phyloP scores from a whole-genome alignment of 1,284 basidiomycete species.

The Phellinidium pouzarii region DNA sequence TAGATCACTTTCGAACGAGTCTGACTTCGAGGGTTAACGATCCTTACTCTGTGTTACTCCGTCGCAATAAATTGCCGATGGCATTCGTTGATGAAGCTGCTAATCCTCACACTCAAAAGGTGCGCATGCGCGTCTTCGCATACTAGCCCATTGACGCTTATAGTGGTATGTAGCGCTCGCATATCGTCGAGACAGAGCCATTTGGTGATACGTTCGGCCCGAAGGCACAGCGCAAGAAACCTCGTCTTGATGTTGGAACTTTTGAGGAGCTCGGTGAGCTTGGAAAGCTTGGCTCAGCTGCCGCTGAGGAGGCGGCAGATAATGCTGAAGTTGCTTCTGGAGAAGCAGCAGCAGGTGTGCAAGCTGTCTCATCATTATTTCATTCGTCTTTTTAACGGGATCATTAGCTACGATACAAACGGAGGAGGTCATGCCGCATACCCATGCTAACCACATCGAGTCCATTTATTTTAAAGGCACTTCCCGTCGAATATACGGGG shows the following conservation, averaged over 20 bases:
- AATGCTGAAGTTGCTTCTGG: conserved; percentile 34
- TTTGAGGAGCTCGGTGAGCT: conserved; percentile 82
- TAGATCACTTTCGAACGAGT: conserved; percentile 91
- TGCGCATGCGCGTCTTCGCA: conserved; percentile 26
- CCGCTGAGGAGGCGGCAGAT: conserved; percentile 35
- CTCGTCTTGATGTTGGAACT: conserved; percentile 75
- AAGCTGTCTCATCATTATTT: background rate
- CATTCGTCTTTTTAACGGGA: background rate
- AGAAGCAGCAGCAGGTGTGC: conserved; percentile 38
- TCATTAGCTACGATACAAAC: conserved; percentile 19
- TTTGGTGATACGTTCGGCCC: conserved; percentile 91
- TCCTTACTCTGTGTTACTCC: conserved; percentile 88
- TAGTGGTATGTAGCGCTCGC: conserved; percentile 51
- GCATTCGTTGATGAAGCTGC: conserved; percentile 82
- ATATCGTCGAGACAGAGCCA: conserved; percentile 92
- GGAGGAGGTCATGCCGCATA: conserved; percentile 39
- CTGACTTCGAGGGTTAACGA: conserved; percentile 79
- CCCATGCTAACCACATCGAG: conserved; percentile 72
- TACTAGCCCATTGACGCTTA: conserved; percentile 7
- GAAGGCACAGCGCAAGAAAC: conserved; percentile 87
- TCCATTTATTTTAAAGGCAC: conserved; percentile 92
- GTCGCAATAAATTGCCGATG: conserved; percentile 93
- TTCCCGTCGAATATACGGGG: conserved; percentile 92
- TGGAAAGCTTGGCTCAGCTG: conserved; percentile 54
- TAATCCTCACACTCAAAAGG: conserved; percentile 75